These are phyloP conservation scores for Colletotrichum chrysophilum DNA, from an alignment of 2,329 filamentous ascomycete genomes.

Conservation along the genomic window DNA sequence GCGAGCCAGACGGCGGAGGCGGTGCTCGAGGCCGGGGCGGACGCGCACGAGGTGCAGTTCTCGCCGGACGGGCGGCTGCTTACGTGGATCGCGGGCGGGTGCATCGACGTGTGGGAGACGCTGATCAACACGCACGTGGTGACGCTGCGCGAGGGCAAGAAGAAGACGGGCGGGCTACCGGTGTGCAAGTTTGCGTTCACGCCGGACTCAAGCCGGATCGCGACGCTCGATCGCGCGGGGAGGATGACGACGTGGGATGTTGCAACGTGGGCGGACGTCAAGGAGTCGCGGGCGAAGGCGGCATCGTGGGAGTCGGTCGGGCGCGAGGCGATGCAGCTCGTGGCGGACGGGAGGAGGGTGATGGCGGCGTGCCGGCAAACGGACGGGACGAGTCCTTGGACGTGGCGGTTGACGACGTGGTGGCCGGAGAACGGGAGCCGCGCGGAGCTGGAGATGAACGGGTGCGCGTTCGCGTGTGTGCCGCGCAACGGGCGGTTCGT, in stretches of 20 bases:
- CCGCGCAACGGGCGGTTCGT: neutral
- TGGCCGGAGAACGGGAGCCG: slow-evolving; percentile 3
- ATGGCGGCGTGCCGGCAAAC: neutral
- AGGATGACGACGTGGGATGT: neutral
- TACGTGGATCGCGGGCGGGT: neutral
- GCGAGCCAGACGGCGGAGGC: neutral
- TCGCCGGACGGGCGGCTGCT: slow-evolving; percentile 8
- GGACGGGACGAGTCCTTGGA: neutral
- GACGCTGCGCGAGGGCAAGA: neutral
- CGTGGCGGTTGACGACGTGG: slow-evolving; percentile 9
- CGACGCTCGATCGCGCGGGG: neutral
- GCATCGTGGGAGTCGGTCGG: neutral
- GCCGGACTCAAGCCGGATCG: neutral
- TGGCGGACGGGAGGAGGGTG: neutral
- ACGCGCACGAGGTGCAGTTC: slow-evolving; percentile 1
- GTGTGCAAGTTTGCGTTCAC: neutral
- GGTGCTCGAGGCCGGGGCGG: neutral
- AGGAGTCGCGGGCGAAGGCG: slow-evolving; percentile 1
- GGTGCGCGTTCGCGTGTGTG: slow-evolving; percentile 1
- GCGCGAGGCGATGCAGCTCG: slow-evolving; percentile 3
- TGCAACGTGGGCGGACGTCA: neutral
- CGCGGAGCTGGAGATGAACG: slow-evolving; percentile 11
- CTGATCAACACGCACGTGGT: slow-evolving; percentile 1
- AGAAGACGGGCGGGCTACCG: neutral
- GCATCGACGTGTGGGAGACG: slow-evolving; percentile 10